Evolutionary conservation across 371 early-diverging fungal genomes (phyloP), one percentile per base, ranked within the genome.

Genomic region (Syncephalastrum racemosum): DNA sequence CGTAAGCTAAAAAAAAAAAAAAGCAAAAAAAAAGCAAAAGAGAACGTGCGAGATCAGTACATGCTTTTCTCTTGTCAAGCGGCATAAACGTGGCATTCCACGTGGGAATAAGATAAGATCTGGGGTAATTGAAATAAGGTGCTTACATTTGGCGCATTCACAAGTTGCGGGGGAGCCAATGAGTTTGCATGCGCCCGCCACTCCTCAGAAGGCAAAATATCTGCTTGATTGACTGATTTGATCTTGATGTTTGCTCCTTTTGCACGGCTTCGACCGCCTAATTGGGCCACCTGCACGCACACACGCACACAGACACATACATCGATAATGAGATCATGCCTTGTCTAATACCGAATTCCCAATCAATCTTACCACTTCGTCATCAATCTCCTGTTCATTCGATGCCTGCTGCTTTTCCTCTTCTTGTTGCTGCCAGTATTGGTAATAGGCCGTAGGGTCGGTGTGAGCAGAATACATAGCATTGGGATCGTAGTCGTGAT

Each of bases 401-500:
- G 71, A 54, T 10, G 64, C 62, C 43, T 56, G 54, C 13, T 68
- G 58, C 18, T 77, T 63, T 44, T 62, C 53, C 46, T 74, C 63
- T 45, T 67, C 54, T 10, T 78, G 65, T n/a, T 75, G 60, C 5
- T 70, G 69, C 15, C 64, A 75, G n/a, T 76, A 74, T 36, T 73
- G 72, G 15, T 77, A 68, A 56, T 82, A 80, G 0, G 75, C 64
- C n/a, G 70, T 64, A 16, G 77, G 73, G 52, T 81, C 81, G 0
- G 69, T 46, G 23, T 65, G 60, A 44, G 65, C 69, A 7, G 75
- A 62, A 46, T 81, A 78, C 68, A 79, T 79, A 48, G 71, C 69
- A 45, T 81, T 80, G 4, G 72, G 70, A 45, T 78, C 77, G 36
- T 71, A 56, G 12, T 52, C 46, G 15, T 25, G 22, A n/a, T 62